A percentile compares a stretch with the other conserved stretches of the same genome.
Conservation (phyloP, 139 green algal species). For the Mesostigma viride region DNA sequence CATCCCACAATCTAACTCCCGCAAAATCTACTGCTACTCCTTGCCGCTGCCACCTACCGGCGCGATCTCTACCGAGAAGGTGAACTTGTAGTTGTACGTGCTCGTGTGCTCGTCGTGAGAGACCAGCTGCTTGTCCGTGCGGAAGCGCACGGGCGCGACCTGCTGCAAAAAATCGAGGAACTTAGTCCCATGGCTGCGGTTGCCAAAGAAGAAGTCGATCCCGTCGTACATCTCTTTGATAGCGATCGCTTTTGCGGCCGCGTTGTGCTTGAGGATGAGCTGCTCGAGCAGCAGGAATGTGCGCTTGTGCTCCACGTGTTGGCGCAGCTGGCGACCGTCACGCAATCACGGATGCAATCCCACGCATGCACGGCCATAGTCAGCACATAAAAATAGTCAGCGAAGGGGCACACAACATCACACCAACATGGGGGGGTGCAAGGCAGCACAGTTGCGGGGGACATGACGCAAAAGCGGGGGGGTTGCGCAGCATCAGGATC, state of each 20-base stretch:
- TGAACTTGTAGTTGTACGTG: conserved; percentile 99
- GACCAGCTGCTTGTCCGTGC: conserved; percentile 93
- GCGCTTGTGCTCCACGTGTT: conserved; percentile 93
- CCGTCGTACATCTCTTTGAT: conserved; percentile 58
- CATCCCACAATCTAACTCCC: too few relatives aligned
- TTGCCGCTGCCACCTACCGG: conserved; percentile 41
- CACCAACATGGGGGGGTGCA: too few relatives aligned
- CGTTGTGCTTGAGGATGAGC: conserved; percentile 88
- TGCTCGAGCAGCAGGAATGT: conserved; percentile 98
- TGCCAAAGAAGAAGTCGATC: conserved; percentile 90
- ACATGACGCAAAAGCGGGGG: too few relatives aligned
- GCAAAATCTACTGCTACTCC: too few relatives aligned
- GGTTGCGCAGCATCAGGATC: too few relatives aligned
- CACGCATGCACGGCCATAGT: too few relatives aligned
- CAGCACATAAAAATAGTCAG: too few relatives aligned
- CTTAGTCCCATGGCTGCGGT: conserved; percentile 70
- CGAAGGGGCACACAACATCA: too few relatives aligned
- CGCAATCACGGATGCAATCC: too few relatives aligned
- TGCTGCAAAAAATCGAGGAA: conserved; percentile 89
- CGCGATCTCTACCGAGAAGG: conserved; percentile 88
- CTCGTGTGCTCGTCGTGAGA: conserved; percentile 82
- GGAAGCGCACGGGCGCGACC: conserved; percentile 34
- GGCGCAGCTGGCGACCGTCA: conserved; percentile 46
- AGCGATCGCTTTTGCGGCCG: conserved; percentile 57
- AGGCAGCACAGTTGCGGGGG: too few relatives aligned